phyloP scores from a whole-genome alignment of 164 flowering plant species.

The Magnolia officinalis region DNA sequence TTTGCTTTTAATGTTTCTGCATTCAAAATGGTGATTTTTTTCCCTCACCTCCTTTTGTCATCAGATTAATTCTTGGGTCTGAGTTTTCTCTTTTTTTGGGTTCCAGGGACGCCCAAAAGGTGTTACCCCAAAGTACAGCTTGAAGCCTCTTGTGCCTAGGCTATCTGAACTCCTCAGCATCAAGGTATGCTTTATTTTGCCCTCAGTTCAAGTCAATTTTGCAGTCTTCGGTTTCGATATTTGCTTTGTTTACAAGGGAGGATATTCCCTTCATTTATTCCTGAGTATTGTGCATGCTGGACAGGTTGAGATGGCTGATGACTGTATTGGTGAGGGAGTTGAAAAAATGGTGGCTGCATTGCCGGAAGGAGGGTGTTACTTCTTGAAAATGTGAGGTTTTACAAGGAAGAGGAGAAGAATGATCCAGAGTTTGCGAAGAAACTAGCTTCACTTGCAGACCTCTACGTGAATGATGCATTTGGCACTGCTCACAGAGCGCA shows the following conservation, averaged over 20 bases:
- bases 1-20: too few relatives aligned
- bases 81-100: neutral
- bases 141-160: conserved; percentile 82
- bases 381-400: conserved; percentile 78
- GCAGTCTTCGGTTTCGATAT: neutral
- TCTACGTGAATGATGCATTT: conserved; percentile 88
- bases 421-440: conserved; percentile 87
- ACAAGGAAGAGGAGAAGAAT: conserved; percentile 91
- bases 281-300: neutral
- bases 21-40: too few relatives aligned
- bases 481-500: conserved; percentile 90
- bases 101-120: conserved; percentile 85
- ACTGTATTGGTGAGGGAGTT: conserved; percentile 76
- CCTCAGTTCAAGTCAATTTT: neutral
- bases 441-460: conserved; percentile 73
- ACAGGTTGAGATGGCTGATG: conserved; percentile 78
- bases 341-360: conserved; percentile 59
- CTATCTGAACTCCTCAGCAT: conserved; percentile 75
- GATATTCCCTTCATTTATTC: neutral
- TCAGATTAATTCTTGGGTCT: neutral
- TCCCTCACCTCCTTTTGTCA: too few relatives aligned
- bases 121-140: conserved; percentile 78
- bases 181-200: conserved; percentile 34
- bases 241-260: neutral
- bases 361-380: conserved; percentile 85